A percentile compares a stretch with the other conserved stretches of the same genome.
Conservation (phyloP, 345 rosid species). For the Heritiera littoralis region DNA sequence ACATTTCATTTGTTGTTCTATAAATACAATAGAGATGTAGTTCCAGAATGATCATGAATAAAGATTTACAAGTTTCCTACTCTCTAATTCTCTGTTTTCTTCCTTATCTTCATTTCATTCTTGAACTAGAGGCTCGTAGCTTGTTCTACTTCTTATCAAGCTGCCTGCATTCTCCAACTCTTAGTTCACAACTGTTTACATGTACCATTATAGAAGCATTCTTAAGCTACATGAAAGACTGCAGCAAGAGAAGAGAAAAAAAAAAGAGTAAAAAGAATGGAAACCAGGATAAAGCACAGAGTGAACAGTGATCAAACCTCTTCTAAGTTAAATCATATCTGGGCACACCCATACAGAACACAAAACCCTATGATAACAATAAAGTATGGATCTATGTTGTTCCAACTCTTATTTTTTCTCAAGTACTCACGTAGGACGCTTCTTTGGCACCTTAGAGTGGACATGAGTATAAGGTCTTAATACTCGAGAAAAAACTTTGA, state of each 20-base stretch:
- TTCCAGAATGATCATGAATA: too few species aligned
- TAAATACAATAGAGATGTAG: too few species aligned
- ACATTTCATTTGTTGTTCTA: too few species aligned
- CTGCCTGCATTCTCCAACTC: too few species aligned
- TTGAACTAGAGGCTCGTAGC: too few species aligned
- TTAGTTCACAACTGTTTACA: too few species aligned
- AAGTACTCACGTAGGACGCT: not conserved
- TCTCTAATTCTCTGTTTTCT: too few species aligned
- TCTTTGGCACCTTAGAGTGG: not conserved
- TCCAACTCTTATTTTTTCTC: not conserved
- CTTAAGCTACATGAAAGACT: not conserved
- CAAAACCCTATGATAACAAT: not conserved
- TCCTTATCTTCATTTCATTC: too few species aligned
- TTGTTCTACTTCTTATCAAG: too few species aligned
- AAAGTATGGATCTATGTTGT: not conserved
- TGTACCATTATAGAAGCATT: not conserved
- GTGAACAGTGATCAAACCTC: not conserved
- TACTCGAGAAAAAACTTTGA: not conserved
- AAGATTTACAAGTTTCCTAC: too few species aligned
- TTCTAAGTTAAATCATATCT: not conserved
- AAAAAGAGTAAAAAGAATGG: not conserved
- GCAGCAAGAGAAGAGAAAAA: too few species aligned
- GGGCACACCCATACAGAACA: not conserved
- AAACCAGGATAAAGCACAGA: not conserved
- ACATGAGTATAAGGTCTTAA: not conserved